phyloP scores from a whole-genome alignment of 1,284 basidiomycete species.

The Irpex rosettiformis region DNA sequence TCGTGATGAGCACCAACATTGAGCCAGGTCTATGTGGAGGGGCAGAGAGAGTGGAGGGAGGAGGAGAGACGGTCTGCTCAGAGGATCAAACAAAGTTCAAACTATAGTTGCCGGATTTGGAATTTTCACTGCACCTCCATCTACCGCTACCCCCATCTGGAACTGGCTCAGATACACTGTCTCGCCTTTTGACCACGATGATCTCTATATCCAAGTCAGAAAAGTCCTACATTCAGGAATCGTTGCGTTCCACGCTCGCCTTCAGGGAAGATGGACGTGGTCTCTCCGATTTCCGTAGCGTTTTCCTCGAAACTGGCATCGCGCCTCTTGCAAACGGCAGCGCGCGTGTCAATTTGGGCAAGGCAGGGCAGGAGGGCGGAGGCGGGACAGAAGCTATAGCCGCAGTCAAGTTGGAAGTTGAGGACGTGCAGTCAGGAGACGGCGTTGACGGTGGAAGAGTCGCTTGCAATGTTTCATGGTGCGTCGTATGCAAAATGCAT shows the following conservation, averaged over 20 bases:
- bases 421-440: constrained; percentile 42
- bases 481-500: constrained; percentile 27
- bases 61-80: background rate
- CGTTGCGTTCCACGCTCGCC: constrained; percentile 52
- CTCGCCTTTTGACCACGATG: constrained; percentile 9
- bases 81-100: background rate
- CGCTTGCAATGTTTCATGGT: constrained; percentile 72
- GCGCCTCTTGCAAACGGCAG: constrained; percentile 78
- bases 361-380: constrained; percentile 48
- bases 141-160: background rate
- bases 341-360: constrained; percentile 65
- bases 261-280: constrained; percentile 66
- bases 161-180: background rate
- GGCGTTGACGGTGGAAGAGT: constrained; percentile 57
- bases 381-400: constrained; percentile 69
- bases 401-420: constrained; percentile 73
- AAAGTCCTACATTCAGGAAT: constrained; percentile 66
- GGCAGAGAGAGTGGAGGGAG: too few relatives aligned
- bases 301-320: constrained; percentile 72
- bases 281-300: constrained; percentile 57
- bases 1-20: too few relatives aligned
- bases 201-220: constrained; percentile 67
- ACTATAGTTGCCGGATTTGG: background rate
- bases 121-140: background rate
- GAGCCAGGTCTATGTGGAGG: too few relatives aligned